Conservation (phyloP, 176 grass and related monocot genomes). For the Cocos nucifera region DNA sequence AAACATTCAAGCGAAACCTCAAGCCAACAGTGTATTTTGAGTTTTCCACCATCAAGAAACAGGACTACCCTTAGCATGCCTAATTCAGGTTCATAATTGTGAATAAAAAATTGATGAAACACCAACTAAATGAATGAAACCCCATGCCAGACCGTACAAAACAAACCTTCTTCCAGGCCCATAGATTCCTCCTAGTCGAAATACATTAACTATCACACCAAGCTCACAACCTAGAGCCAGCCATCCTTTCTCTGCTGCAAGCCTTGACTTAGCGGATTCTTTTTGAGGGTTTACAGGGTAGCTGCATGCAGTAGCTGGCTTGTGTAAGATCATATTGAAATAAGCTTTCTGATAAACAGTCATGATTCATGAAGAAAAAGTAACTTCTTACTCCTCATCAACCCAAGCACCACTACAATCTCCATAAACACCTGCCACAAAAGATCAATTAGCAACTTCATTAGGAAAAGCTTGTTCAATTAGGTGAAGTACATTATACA, state of each 20-base stretch:
- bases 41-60: too few species aligned
- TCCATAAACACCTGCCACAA: constrained; percentile 77
- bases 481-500: too few species aligned
- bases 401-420: constrained; percentile 70
- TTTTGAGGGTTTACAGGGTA: constrained; percentile 53
- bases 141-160: constrained; percentile 9
- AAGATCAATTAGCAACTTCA: neutral
- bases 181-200: constrained; percentile 88
- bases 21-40: too few species aligned
- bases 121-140: too few species aligned
- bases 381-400: constrained; percentile 59
- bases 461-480: neutral
- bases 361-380: neutral
- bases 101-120: too few species aligned
- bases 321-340: neutral
- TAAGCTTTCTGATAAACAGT: neutral
- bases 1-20: too few species aligned
- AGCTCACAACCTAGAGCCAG: constrained; percentile 32
- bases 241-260: constrained; percentile 70
- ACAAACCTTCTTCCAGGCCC: constrained; percentile 85
- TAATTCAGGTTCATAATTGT: too few species aligned
- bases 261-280: constrained; percentile 46
- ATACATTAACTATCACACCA: constrained; percentile 48
- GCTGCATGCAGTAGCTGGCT: constrained; percentile 30
- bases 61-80: too few species aligned